Evolutionary conservation across 2,329 filamentous ascomycete genomes (phyloP).

Genomic region (Alternaria triticimaculans): DNA sequence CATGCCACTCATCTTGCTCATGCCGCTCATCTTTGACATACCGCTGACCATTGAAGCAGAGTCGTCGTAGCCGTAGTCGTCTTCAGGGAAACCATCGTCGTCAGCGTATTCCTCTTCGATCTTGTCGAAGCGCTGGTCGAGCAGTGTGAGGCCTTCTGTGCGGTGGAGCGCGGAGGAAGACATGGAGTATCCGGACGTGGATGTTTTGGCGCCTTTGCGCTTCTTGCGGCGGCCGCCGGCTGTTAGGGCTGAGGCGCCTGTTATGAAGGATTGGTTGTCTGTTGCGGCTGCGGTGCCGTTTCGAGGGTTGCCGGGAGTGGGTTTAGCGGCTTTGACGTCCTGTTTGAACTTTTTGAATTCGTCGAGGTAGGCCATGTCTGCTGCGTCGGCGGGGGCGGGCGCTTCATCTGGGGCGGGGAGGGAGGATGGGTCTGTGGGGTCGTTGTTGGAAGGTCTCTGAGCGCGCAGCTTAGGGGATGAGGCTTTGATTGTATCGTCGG

Average conservation of each 20-base stretch:
- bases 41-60: slow-evolving; percentile 56
- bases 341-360: slow-evolving; percentile 96
- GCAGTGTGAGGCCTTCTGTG: slow-evolving; percentile 82
- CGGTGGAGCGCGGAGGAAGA: slow-evolving; percentile 84
- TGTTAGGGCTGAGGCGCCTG: slow-evolving; percentile 71
- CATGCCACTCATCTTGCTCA: slow-evolving; percentile 48
- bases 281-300: slow-evolving; percentile 60
- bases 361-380: slow-evolving; percentile 83
- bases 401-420: slow-evolving; percentile 45
- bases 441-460: slow-evolving; percentile 38
- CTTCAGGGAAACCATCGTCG: slow-evolving; percentile 48
- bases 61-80: slow-evolving; percentile 30
- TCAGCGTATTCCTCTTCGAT: slow-evolving; percentile 80
- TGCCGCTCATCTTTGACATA: slow-evolving; percentile 59
- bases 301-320: slow-evolving; percentile 6
- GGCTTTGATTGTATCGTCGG: slow-evolving; percentile 84
- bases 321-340: slow-evolving; percentile 62
- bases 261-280: slow-evolving; percentile 74
- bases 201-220: slow-evolving; percentile 91
- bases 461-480: slow-evolving; percentile 48
- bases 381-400: slow-evolving; percentile 47
- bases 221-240: slow-evolving; percentile 83
- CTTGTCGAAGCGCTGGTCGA: slow-evolving; percentile 90
- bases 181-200: slow-evolving; percentile 88
- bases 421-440: slow-evolving; percentile 58